phyloP scores from a whole-genome alignment of 768 basidiomycete genomes.

The Agaricus sinodeliciosus region DNA sequence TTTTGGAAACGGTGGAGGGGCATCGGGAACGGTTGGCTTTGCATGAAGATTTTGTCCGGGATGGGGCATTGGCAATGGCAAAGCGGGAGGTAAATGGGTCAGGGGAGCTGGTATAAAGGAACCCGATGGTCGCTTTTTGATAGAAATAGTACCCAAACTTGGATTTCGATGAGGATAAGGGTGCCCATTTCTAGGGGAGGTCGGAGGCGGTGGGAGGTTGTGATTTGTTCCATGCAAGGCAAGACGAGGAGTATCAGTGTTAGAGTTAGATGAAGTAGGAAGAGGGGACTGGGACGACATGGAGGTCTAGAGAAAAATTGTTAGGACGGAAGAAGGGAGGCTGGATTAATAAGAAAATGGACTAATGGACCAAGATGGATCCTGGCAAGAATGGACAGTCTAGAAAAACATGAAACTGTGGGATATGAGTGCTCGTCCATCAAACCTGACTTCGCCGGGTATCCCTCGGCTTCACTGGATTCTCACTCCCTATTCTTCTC shows the following conservation, averaged over 20 bases:
- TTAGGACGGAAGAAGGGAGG: neutral
- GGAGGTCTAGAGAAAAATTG: neutral
- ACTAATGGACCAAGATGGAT: neutral
- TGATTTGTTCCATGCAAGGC: neutral
- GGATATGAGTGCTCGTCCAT: conserved; percentile 3
- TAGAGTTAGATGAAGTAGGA: neutral
- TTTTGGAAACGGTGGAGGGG: conserved; percentile 4
- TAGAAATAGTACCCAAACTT: conserved; percentile 2
- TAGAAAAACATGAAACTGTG: conserved; percentile 8
- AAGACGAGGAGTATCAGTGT: neutral
- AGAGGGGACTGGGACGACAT: neutral
- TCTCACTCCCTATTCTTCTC: conserved; percentile 7
- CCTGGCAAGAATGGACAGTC: neutral
- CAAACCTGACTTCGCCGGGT: conserved; percentile 2
- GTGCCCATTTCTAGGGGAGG: conserved; percentile 17
- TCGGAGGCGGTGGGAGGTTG: conserved; percentile 7
- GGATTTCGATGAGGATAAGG: conserved; percentile 1
- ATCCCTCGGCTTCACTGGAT: conserved; percentile 6
- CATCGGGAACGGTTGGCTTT: conserved; percentile 3
- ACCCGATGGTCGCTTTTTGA: conserved; percentile 29
- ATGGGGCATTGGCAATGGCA: conserved; percentile 13
- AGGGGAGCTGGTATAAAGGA: conserved; percentile 14
- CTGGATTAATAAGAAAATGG: neutral
- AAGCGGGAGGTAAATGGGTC: conserved; percentile 5
- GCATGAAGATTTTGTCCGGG: conserved; percentile 27